Evolutionary conservation across 345 rosid genomes (phyloP).

Genomic region (Lagerstroemia speciosa): DNA sequence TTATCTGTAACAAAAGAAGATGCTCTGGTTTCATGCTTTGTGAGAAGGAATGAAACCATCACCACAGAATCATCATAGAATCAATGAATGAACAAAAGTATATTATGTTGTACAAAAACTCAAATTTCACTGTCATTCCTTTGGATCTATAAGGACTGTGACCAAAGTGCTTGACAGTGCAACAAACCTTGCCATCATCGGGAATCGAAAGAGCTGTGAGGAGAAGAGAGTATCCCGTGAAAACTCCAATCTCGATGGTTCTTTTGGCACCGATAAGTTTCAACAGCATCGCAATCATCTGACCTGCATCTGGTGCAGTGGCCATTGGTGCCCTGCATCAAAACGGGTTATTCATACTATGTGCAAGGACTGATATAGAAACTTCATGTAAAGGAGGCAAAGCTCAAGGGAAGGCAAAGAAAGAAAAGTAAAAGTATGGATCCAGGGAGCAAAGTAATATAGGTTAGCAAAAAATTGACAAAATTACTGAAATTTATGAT

Average conservation of each 20-base stretch:
- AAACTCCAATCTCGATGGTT: slow-evolving; percentile 72
- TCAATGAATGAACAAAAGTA: neutral
- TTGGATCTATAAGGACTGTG: neutral
- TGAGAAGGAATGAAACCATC: neutral
- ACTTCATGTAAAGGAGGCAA: too few relatives aligned
- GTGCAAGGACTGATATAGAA: neutral
- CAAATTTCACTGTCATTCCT: neutral
- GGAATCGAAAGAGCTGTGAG: slow-evolving; percentile 75
- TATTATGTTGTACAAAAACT: neutral
- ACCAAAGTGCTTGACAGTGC: neutral
- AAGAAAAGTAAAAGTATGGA: too few relatives aligned
- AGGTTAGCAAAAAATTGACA: too few relatives aligned
- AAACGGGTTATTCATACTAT: neutral
- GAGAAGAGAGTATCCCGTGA: slow-evolving; percentile 83
- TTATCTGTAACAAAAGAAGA: neutral
- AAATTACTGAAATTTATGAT: too few relatives aligned
- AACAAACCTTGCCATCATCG: slow-evolving; percentile 49
- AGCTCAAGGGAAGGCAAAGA: too few relatives aligned
- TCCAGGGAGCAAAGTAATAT: too few relatives aligned
- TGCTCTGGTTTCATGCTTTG: neutral
- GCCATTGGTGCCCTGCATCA: slow-evolving; percentile 18
- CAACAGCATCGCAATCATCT: slow-evolving; percentile 49
- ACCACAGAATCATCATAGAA: neutral
- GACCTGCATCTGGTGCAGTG: slow-evolving; percentile 74
- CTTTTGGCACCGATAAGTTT: slow-evolving; percentile 45